These are phyloP conservation scores for Mycena pura DNA, from an alignment of 768 basidiomycete species.

Conservation along the genomic window DNA sequence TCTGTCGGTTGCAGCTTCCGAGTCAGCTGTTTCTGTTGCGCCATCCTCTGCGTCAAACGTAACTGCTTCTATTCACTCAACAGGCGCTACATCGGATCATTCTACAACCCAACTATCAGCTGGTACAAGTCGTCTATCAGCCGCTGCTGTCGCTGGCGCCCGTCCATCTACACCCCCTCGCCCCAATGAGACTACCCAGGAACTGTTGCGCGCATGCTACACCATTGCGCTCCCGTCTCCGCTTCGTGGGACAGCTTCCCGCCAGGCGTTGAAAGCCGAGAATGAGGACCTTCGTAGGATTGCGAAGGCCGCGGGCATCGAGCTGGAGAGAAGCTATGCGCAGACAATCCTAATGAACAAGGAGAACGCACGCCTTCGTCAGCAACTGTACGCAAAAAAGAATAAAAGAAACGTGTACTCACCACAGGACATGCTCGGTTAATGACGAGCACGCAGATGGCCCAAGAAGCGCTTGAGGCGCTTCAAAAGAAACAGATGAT, in stretches of 20 bases:
- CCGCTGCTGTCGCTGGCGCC: neutral
- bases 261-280: neutral
- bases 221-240: neutral
- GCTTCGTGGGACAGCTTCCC: neutral
- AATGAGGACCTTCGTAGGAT: neutral
- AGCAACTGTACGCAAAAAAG: neutral
- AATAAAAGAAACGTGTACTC: neutral
- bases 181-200: neutral
- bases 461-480: neutral
- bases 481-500: neutral
- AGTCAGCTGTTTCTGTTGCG: neutral
- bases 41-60: neutral
- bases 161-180: neutral
- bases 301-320: neutral
- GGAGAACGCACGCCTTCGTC: neutral
- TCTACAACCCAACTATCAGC: neutral
- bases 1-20: neutral
- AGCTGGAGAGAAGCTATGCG: constrained; percentile 2
- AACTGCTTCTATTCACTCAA: neutral
- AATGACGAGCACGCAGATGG: neutral
- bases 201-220: neutral
- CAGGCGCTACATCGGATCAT: neutral
- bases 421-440: neutral
- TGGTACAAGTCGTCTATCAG: too few relatives aligned
- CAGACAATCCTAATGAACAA: neutral